Evolutionary conservation across 768 basidiomycete genomes (phyloP).

Genomic region (Serendipita sp.): DNA sequence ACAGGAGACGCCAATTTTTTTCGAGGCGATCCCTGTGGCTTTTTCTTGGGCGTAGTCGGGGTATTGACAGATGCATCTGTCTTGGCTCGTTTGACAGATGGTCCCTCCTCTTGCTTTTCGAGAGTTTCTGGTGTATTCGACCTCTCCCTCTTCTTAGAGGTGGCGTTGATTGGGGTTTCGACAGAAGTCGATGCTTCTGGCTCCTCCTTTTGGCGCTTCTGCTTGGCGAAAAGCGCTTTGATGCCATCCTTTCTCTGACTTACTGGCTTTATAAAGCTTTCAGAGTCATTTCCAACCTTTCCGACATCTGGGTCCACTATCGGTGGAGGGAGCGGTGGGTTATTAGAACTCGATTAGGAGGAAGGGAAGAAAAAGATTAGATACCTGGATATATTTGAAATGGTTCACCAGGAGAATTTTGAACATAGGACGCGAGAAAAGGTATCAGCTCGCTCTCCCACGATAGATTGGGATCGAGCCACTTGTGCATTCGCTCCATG

Average conservation of each 20-base stretch:
- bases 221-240: slow-evolving; percentile 63
- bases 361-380: slow-evolving; percentile 15
- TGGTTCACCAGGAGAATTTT: slow-evolving; percentile 21
- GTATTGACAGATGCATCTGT: not conserved
- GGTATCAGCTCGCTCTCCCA: slow-evolving; percentile 50
- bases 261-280: slow-evolving; percentile 69
- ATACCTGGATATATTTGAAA: slow-evolving; percentile 38
- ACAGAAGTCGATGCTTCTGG: not conserved
- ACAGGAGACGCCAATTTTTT: not conserved
- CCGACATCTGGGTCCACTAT: slow-evolving; percentile 82
- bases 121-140: not conserved
- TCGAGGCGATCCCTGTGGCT: not conserved
- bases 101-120: not conserved
- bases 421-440: slow-evolving; percentile 46
- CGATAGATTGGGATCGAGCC: slow-evolving; percentile 57
- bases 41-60: not conserved
- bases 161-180: too few species aligned
- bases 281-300: slow-evolving; percentile 72
- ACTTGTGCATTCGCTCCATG: slow-evolving; percentile 29
- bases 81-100: not conserved
- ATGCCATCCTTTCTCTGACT: slow-evolving; percentile 73
- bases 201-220: slow-evolving; percentile 17
- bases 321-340: too few species aligned
- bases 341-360: slow-evolving; percentile 25
- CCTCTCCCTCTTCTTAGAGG: not conserved